These are phyloP conservation scores for Tolypocladium tropicale DNA, from an alignment of 2,329 filamentous ascomycete genomes.

Conservation along the genomic window DNA sequence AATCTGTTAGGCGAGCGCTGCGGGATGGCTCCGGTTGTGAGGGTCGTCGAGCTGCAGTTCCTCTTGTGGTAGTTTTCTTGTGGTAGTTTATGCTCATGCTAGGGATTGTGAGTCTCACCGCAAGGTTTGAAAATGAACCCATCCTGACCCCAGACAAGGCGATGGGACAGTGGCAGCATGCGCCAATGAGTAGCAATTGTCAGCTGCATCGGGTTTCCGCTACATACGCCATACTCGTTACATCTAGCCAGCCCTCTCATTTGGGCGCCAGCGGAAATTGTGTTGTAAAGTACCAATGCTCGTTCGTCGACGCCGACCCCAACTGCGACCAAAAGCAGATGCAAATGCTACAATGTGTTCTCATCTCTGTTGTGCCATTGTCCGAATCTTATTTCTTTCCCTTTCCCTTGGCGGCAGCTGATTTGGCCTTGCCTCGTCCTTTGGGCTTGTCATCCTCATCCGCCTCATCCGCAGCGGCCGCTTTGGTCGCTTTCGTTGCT, in stretches of 20 bases:
- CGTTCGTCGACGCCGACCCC: background rate
- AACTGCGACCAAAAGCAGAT: background rate
- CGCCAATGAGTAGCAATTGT: too few species aligned
- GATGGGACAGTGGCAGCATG: too few species aligned
- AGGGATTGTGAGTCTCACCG: too few species aligned
- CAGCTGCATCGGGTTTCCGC: too few species aligned
- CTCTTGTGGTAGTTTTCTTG: too few species aligned
- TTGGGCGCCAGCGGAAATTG: background rate
- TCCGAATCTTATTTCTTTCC: conserved; percentile 27
- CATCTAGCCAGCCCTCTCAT: background rate
- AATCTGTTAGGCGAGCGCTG: too few species aligned
- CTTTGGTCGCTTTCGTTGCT: conserved; percentile 33
- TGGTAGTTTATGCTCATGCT: too few species aligned
- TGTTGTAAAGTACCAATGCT: background rate
- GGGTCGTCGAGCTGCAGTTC: too few species aligned
- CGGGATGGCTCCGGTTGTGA: too few species aligned
- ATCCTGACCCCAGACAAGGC: too few species aligned
- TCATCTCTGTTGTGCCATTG: background rate
- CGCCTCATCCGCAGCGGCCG: conserved; percentile 34
- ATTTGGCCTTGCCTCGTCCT: conserved; percentile 29
- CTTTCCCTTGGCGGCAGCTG: conserved; percentile 18
- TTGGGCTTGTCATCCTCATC: conserved; percentile 44
- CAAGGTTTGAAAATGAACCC: too few species aligned
- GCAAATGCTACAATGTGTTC: background rate
- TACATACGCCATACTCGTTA: too few species aligned